Evolutionary conservation across 768 basidiomycete species (phyloP).

Genomic region (Porpolomopsis calyptriformis): DNA sequence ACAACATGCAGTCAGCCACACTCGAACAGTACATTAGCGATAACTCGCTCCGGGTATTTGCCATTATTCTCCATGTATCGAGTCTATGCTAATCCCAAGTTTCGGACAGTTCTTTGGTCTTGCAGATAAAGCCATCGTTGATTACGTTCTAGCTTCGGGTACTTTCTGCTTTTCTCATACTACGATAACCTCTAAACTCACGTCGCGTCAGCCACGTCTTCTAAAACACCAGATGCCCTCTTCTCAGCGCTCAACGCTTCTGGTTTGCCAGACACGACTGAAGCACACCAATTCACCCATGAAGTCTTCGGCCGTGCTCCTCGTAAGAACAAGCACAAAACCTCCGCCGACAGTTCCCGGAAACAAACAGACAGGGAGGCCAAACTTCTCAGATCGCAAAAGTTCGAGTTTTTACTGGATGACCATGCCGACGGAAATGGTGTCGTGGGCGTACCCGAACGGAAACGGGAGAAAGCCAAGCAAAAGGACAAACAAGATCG

Average conservation of each 20-base stretch:
- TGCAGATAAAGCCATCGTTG: conserved; percentile 73
- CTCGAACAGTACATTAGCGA: conserved; percentile 69
- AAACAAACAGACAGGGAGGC: conserved; percentile 73
- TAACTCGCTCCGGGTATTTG: conserved; percentile 57
- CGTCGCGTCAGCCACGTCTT: conserved; percentile 50
- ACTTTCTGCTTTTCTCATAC: conserved; percentile 13
- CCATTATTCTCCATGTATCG: background rate
- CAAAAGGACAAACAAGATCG: conserved; percentile 47
- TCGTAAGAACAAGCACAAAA: conserved; percentile 65
- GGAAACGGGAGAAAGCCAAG: conserved; percentile 37
- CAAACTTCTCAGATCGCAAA: conserved; percentile 55
- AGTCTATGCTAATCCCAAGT: conserved; percentile 3
- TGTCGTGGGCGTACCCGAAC: conserved; percentile 29
- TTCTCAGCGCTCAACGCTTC: conserved; percentile 64
- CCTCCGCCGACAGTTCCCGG: conserved; percentile 32
- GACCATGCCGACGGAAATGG: conserved; percentile 46
- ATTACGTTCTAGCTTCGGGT: conserved; percentile 85
- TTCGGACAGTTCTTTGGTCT: conserved; percentile 71
- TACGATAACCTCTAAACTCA: conserved; percentile 6
- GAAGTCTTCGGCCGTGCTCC: conserved; percentile 73
- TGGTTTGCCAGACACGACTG: conserved; percentile 74
- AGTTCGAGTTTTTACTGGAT: conserved; percentile 76
- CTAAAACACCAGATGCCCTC: conserved; percentile 71
- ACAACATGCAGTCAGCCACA: too few species aligned
- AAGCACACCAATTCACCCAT: conserved; percentile 68